Evolutionary conservation across 1,284 basidiomycete genomes (phyloP), one percentile per base, ranked within the genome.

Genomic region (Fomitopsis betulina): DNA sequence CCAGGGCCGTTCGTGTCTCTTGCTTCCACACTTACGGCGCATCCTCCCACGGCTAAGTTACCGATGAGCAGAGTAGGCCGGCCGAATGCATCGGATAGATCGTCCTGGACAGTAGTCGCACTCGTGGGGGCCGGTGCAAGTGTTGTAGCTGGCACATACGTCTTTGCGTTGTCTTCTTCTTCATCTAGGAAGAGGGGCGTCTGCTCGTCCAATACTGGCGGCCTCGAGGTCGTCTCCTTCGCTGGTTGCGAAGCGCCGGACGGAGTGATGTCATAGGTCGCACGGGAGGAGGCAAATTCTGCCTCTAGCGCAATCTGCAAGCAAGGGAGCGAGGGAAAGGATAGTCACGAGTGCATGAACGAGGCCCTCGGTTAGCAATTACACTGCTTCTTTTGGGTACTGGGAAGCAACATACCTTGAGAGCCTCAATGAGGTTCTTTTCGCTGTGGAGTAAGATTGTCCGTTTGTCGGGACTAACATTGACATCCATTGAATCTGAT

Each of bases 391-490:
- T n/a, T n/a, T 51, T 58, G 25, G 10, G 51, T 12, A 39, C 42
- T 51, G 52, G n/a, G 37, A 45, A 15, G 32, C 35, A 12, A 27
- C 15, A 5, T 59, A 93, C 93, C 76, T 90, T 93, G 38, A 98
- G 77, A 0, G 86, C 84, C 23, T 86, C 78, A 1, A 98, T 80
- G 6, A 99, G 74, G 59, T 90, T 90, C 5, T 80, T 79, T 71
- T 99, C 97, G 70, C 89, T 89, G 68, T 98, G 95, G 10, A 99
- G 71, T 56, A 98, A 88, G 38, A 99, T 91, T 0, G 94, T 97
- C 5, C 97, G 83, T 71, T 99, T 99, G 75, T 99, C 97, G 0
- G 97, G 96, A 64, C 89, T 94, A 61, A 99, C 92, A 66, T 99
- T 99, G 70, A 99, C 87, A 69, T 99, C 97, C 67, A 91, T 94